Base-by-base conservation (phyloP, 257 asterid genomes). In the Solanum bukasovii region DNA sequence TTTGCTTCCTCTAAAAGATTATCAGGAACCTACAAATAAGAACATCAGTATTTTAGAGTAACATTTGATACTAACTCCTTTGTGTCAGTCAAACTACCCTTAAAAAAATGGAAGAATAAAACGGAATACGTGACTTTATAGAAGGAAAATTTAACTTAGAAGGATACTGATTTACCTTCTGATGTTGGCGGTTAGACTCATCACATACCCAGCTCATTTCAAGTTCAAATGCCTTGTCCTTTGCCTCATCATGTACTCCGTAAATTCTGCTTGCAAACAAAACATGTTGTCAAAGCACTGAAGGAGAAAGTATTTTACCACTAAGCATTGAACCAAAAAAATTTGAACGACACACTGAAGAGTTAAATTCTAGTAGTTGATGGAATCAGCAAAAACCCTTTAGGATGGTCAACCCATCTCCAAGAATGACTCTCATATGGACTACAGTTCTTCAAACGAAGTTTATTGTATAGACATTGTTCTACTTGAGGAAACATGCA, bases 161-260 rank as follows among this genome's bases (percentile, higher is more conserved):
- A 85, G 34, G 14, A 68, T 73, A 13, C 83, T 3, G 49, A 25
- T 21, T 83, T 93, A 97, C 99, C 98, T 97, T 97, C 88, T 94
- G 96, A 90, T 97, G 99, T 92, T 93, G 98, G 85, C 98, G 96
- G 88, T 94, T 94, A 5, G 99, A 97, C 90, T 97, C 99, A 13
- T 97, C 98, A 83, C 99, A 97, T 14, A 96, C 95, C 99, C 99
- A 97, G 84, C 98, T 95, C 98, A 97, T 90, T 90, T 97, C 99
- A 92, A 97, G 81, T 89, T 97, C 98, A 87, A 97, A 97, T 75
- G 97, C 99, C 94, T 97, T 97, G 94, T 97, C 99, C 89, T 97
- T 97, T 6, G 98, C 99, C 92, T 97, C 98, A 82, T 97, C 99
- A 72, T 97, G 99, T 59, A 97, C 98, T 13, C 98, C 98, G 52